Percentiles rank a stretch among this genome's conserved stretches.
These are phyloP conservation scores for Komagataea norvegica DNA, from an alignment of 1,139 yeast genomes.

Conservation along the genomic window DNA sequence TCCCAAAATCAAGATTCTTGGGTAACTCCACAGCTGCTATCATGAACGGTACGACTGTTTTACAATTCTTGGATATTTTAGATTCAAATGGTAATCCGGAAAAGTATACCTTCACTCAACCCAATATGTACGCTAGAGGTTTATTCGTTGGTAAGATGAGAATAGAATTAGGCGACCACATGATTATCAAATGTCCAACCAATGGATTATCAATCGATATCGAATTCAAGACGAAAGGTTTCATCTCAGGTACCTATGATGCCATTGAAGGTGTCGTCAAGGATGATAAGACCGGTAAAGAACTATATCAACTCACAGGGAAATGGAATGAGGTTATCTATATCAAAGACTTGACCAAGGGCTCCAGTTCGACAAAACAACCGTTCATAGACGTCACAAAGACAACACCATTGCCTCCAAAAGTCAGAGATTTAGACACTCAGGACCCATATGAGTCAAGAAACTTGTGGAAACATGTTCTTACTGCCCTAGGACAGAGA, in stretches of 20 bases:
- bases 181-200: conserved; percentile 62
- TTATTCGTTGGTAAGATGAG: conserved; percentile 85
- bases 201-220: conserved; percentile 68
- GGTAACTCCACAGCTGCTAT: conserved; percentile 97
- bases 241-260: conserved; percentile 87
- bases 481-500: conserved; percentile 68
- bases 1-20: conserved; percentile 82
- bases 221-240: conserved; percentile 93
- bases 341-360: conserved; percentile 48
- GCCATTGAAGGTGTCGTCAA: conserved; percentile 75
- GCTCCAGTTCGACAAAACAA: conserved; percentile 32
- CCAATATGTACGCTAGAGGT: conserved; percentile 94
- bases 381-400: conserved; percentile 57
- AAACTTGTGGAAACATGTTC: conserved; percentile 75
- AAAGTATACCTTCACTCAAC: conserved; percentile 78
- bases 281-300: conserved; percentile 48
- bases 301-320: conserved; percentile 66
- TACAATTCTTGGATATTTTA: conserved; percentile 61
- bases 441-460: conserved; percentile 83
- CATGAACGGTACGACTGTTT: conserved; percentile 85
- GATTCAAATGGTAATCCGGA: conserved; percentile 49
- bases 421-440: conserved; percentile 69
- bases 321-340: conserved; percentile 92
- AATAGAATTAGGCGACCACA: conserved; percentile 89
- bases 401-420: conserved; percentile 53